Base-by-base conservation (phyloP, 495 filamentous ascomycete species). In the Penicillium samsonianum region DNA sequence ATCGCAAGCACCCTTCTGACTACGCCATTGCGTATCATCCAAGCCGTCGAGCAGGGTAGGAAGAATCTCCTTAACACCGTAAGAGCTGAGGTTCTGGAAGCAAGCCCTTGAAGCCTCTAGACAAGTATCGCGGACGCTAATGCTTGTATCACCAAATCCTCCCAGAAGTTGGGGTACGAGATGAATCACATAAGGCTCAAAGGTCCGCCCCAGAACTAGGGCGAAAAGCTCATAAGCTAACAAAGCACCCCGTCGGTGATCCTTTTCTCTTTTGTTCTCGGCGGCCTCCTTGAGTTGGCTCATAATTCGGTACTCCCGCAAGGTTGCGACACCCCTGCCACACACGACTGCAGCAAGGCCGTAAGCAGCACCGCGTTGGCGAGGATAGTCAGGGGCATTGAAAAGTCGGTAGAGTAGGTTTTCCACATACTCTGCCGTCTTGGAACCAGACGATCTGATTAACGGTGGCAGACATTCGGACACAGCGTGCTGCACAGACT, bases 1-100 rank as follows among this genome's bases (percentile, higher is more conserved):
- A 65, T 98, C 94, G 63, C 94, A 98, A 51, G 94, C 94, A 61
- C 94, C 94, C 74, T 96, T 97, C 70, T 98, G 97, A 75, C 90
- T 96, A 63, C 94, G 86, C 94, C 94, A 98, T 69, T 97, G 94
- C 30, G 88, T 83, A 48, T 98, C 95, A 54, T 96, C 91, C 12
- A 98, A 84, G 45, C 94, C 95, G 60, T 96, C 89, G 20, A 98
- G 83, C 5, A 98, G 82, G 19, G 88, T 96, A 2, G 94, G 94
- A 40, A 98, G 75, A 65, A 98, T 90, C 53, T 92, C 79, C 75
- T 97, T 96, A 33, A 98, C 94, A 65, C 94, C 94, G 61, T 90
- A 98, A 5, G 94, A 96, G 74, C 90, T 96, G 43, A 98, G 79
- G 60, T 84, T 91, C 1, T 92, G 84, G 72, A 98, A 98, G 73